Conservation (phyloP, 331 rosid species). For the Quercus tomentella region DNA sequence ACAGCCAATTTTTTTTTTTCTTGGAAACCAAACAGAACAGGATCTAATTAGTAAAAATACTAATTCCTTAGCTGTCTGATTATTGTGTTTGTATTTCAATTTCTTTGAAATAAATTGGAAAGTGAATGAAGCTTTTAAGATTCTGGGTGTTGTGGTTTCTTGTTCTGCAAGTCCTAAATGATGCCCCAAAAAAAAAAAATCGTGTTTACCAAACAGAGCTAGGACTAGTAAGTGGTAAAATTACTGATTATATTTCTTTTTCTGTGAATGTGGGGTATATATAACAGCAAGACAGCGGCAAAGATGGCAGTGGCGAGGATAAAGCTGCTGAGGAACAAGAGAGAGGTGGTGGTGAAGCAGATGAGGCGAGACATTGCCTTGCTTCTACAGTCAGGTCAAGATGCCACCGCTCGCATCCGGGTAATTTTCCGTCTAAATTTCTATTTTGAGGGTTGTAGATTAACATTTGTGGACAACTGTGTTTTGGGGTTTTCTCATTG, state of each 20-base stretch:
- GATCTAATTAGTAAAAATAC: no score
- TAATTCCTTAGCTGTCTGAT: no score
- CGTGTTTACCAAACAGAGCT: not conserved
- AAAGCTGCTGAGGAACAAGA: conserved; percentile 89
- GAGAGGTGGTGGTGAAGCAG: conserved; percentile 88
- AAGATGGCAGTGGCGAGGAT: conserved; percentile 99
- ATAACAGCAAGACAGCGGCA: conserved; percentile 89
- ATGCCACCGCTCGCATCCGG: conserved; percentile 93
- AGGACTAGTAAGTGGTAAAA: not conserved
- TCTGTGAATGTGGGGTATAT: not conserved
- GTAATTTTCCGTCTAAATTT: conserved; percentile 27
- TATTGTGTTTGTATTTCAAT: no score
- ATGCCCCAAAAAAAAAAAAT: not conserved
- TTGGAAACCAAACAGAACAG: no score
- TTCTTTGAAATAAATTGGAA: no score
- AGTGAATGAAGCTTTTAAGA: no score
- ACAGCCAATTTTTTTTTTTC: no score
- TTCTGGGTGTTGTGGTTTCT: not conserved
- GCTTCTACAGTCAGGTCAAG: conserved; percentile 94
- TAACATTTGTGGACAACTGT: not conserved
- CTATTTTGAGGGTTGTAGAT: not conserved
- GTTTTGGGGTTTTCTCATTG: not conserved
- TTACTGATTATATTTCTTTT: not conserved
- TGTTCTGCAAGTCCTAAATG: not conserved
- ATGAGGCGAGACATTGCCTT: conserved; percentile 97